Percentiles rank a stretch among this genome's conserved stretches.
Evolutionary conservation across 2,329 filamentous ascomycete species (phyloP).

Genomic region (Alternaria ventricosa): DNA sequence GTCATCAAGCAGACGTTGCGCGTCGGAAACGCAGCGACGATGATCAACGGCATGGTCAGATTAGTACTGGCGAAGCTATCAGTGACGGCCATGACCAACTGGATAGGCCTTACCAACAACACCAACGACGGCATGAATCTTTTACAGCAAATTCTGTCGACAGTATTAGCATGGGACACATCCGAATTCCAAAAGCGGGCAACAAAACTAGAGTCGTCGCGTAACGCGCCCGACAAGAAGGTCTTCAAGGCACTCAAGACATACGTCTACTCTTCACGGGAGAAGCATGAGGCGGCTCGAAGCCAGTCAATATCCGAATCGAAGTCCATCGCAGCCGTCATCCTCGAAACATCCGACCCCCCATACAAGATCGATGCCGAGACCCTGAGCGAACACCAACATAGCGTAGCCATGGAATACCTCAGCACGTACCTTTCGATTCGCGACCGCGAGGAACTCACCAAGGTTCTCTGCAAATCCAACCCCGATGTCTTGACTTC

Average conservation of each 20-base stretch:
- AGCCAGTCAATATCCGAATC: constrained; percentile 59
- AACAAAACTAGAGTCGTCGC: constrained; percentile 69
- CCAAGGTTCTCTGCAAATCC: constrained; percentile 69
- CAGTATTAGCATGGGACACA: constrained; percentile 75
- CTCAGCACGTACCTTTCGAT: constrained; percentile 73
- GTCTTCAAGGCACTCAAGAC: constrained; percentile 67
- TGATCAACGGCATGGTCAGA: constrained; percentile 77
- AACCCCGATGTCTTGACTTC: constrained; percentile 76
- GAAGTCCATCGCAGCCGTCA: constrained; percentile 70
- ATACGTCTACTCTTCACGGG: constrained; percentile 61
- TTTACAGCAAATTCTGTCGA: constrained; percentile 76
- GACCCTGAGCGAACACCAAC: constrained; percentile 65
- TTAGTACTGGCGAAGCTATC: constrained; percentile 80
- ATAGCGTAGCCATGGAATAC: constrained; percentile 71
- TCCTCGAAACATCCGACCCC: constrained; percentile 61
- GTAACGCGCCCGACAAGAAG: constrained; percentile 64
- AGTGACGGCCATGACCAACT: constrained; percentile 76
- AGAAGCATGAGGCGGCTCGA: constrained; percentile 66
- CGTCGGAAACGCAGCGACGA: constrained; percentile 79
- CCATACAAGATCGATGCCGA: constrained; percentile 51
- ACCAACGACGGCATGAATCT: constrained; percentile 82
- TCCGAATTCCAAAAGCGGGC: constrained; percentile 71
- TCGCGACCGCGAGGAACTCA: constrained; percentile 75
- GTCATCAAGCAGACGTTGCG: constrained; percentile 75
- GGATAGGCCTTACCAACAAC: constrained; percentile 74